Conservation (phyloP, 2,329 filamentous ascomycete genomes). For the Balansia obtecta region DNA sequence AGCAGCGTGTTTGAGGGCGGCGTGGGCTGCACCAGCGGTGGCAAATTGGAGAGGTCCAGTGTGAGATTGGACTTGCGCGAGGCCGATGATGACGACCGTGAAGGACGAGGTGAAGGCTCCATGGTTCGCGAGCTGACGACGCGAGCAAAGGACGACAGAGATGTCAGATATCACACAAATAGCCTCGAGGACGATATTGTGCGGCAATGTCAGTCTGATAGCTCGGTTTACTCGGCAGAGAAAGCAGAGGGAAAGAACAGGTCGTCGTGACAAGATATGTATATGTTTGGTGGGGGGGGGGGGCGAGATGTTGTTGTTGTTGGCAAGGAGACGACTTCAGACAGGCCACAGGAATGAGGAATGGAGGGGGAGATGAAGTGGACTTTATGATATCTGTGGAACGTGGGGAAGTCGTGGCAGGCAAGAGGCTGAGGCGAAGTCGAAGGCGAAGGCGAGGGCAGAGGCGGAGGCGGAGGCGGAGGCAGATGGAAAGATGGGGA, state of each 20-base stretch:
- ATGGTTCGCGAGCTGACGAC: conserved; percentile 13
- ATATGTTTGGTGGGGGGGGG: neutral
- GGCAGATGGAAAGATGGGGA: neutral
- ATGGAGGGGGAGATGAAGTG: neutral
- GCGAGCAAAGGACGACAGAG: conserved; percentile 3
- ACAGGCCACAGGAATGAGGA: neutral
- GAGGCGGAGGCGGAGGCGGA: neutral
- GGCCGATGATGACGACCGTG: conserved; percentile 32
- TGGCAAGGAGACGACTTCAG: neutral
- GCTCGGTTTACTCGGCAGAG: neutral
- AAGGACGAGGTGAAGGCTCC: conserved; percentile 25
- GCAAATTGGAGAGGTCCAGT: conserved; percentile 62
- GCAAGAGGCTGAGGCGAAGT: neutral
- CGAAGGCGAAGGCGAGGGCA: neutral
- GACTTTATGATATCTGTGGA: conserved; percentile 1
- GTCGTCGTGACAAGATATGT: neutral
- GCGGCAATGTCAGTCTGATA: neutral
- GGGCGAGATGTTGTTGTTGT: neutral
- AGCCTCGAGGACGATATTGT: neutral
- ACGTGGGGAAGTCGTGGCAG: neutral
- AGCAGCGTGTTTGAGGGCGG: conserved; percentile 73
- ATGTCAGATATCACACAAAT: neutral
- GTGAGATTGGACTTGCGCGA: conserved; percentile 41
- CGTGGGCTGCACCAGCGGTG: conserved; percentile 57
- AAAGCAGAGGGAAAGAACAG: neutral